Percentiles rank a stretch among this genome's conserved stretches.
phyloP scores from a whole-genome alignment of 169 alveolate genomes.

The Eimeria acervulina region DNA sequence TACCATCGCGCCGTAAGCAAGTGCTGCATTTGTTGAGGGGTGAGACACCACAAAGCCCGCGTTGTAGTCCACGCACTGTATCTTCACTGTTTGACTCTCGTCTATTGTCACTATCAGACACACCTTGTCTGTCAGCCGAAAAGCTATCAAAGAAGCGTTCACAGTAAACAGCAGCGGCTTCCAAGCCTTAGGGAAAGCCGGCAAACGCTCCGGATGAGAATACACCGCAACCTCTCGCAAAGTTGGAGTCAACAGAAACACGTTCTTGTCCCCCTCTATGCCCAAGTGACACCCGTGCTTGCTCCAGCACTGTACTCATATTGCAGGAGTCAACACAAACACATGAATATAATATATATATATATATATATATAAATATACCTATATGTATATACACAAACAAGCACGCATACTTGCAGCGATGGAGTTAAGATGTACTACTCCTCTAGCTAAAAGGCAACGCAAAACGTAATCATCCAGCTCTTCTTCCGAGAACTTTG shows the following conservation, averaged over 20 bases:
- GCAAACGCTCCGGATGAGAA: constrained; percentile 87
- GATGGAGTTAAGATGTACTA: too few relatives aligned
- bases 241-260: constrained; percentile 85
- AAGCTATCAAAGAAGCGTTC: constrained; percentile 82
- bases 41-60: constrained; percentile 88
- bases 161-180: constrained; percentile 86
- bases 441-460: too few relatives aligned
- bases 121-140: constrained; percentile 86
- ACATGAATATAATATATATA: background rate
- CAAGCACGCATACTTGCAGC: background rate
- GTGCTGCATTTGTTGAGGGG: constrained; percentile 86
- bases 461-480: too few relatives aligned
- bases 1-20: constrained; percentile 86
- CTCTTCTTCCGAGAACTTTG: too few relatives aligned
- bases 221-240: constrained; percentile 85
- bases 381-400: background rate
- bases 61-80: constrained; percentile 87
- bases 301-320: constrained; percentile 80
- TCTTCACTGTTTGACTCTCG: constrained; percentile 83
- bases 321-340: background rate
- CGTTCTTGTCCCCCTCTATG: constrained; percentile 89
- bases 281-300: constrained; percentile 81
- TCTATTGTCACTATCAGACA: constrained; percentile 85
- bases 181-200: constrained; percentile 88
- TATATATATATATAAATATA: background rate